Evolutionary conservation across 176 grass and related monocot genomes (phyloP).

Genomic region (Themeda triandra): DNA sequence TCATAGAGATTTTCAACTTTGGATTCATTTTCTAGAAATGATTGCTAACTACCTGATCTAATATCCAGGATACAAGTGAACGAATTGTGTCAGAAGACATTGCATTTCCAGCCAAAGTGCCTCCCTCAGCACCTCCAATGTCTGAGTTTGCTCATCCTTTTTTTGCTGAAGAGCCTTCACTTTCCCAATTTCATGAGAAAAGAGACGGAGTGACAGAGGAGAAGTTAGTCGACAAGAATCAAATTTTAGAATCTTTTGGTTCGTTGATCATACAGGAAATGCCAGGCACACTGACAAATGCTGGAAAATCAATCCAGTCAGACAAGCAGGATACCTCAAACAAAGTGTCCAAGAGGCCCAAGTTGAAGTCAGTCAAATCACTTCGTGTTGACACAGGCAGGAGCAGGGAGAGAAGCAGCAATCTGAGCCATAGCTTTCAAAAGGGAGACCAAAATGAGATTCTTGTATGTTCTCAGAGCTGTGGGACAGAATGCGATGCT

Average conservation of each 20-base stretch:
- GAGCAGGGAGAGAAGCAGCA: conserved; percentile 39
- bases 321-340: conserved; percentile 36
- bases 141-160: conserved; percentile 20
- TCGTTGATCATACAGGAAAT: conserved; percentile 30
- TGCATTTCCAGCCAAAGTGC: conserved; percentile 13
- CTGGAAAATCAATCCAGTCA: conserved; percentile 17
- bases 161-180: conserved; percentile 4
- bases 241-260: conserved; percentile 36
- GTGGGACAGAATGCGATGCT: conserved; percentile 26
- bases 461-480: too few relatives aligned
- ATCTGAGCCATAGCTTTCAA: conserved; percentile 23
- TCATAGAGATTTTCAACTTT: background rate
- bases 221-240: conserved; percentile 19
- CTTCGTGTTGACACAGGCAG: too few relatives aligned
- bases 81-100: conserved; percentile 19
- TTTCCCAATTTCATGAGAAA: conserved; percentile 35
- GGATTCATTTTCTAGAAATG: background rate
- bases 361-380: conserved; percentile 72
- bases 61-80: conserved; percentile 34
- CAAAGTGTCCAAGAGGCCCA: conserved; percentile 49
- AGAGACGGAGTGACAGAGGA: conserved; percentile 8
- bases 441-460: too few relatives aligned
- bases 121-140: conserved; percentile 52
- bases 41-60: conserved; percentile 13
- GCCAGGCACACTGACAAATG: conserved; percentile 5